These are phyloP conservation scores for Scortechinia acanthostroma DNA, from an alignment of 2,329 filamentous ascomycete species.

Conservation along the genomic window DNA sequence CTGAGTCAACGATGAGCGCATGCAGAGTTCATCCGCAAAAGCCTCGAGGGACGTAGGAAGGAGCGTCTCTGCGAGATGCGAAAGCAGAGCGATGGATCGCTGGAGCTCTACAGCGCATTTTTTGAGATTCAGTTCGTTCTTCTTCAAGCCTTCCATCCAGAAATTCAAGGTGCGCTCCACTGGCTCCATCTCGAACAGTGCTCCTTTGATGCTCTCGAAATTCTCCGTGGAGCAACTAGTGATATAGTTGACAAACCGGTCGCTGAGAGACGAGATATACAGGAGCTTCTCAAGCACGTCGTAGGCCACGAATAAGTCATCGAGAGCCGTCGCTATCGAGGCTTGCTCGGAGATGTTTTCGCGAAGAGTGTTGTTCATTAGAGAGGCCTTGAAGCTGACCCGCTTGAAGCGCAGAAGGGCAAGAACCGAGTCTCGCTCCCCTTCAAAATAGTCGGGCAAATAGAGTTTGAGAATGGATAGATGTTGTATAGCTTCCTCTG, in stretches of 20 bases:
- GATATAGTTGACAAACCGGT: slow-evolving; percentile 47
- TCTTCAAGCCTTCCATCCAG: slow-evolving; percentile 51
- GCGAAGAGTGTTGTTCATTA: slow-evolving; percentile 43
- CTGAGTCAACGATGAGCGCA: slow-evolving; percentile 42
- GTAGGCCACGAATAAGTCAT: slow-evolving; percentile 44
- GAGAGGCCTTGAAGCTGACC: slow-evolving; percentile 49
- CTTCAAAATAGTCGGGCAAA: slow-evolving; percentile 49
- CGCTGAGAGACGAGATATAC: slow-evolving; percentile 45
- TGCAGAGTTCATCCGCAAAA: slow-evolving; percentile 44
- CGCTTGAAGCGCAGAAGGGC: slow-evolving; percentile 57
- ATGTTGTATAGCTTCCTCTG: slow-evolving; percentile 53
- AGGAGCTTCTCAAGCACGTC: slow-evolving; percentile 51
- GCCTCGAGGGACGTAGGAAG: slow-evolving; percentile 37
- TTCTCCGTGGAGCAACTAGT: slow-evolving; percentile 41
- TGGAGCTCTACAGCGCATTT: slow-evolving; percentile 50
- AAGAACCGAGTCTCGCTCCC: slow-evolving; percentile 49
- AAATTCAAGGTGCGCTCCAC: slow-evolving; percentile 55
- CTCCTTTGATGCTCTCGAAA: slow-evolving; percentile 45
- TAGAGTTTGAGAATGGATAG: slow-evolving; percentile 58
- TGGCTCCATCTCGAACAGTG: slow-evolving; percentile 53
- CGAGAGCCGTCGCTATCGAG: slow-evolving; percentile 29
- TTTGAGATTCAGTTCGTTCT: slow-evolving; percentile 50
- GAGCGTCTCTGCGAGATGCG: slow-evolving; percentile 46
- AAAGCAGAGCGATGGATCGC: slow-evolving; percentile 45
- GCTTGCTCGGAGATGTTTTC: slow-evolving; percentile 32